These are phyloP conservation scores for Neospermospora avenae DNA, from an alignment of 2,329 filamentous ascomycete genomes.

Conservation along the genomic window DNA sequence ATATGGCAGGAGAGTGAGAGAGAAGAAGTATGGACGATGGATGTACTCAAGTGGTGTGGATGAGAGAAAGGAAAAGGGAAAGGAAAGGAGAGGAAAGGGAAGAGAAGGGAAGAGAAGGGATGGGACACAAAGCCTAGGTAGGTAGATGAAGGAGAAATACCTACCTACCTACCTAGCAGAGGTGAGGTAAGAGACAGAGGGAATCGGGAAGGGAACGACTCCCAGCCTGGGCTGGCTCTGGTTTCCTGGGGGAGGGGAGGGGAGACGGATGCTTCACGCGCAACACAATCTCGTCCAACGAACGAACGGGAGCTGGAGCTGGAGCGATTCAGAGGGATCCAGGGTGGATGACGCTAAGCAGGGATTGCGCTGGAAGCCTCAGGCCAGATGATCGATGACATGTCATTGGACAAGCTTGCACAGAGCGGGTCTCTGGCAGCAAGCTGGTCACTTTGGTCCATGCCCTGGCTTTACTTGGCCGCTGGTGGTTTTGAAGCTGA, in stretches of 20 bases:
- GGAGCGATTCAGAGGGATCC: too few relatives aligned
- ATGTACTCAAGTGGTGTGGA: constrained; percentile 20
- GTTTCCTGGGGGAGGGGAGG: neutral
- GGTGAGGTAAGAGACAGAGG: constrained; percentile 6
- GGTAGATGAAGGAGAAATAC: neutral
- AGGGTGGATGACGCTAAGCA: constrained; percentile 1
- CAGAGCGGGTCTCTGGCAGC: neutral
- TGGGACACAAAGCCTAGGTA: constrained; percentile 10
- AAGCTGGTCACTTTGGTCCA: neutral
- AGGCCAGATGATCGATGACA: neutral
- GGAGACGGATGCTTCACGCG: neutral
- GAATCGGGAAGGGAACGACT: neutral
- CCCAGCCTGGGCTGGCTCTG: neutral
- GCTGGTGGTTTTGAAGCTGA: neutral
- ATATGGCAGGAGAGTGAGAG: constrained; percentile 5
- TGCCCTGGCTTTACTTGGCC: neutral
- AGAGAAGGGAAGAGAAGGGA: too few relatives aligned
- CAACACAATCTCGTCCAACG: neutral
- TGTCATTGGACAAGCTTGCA: neutral
- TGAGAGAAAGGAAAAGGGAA: constrained; percentile 10
- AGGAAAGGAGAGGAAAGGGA: neutral
- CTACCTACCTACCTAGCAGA: too few relatives aligned
- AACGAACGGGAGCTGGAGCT: too few relatives aligned
- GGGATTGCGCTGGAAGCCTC: neutral
- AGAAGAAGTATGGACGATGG: constrained; percentile 6